phyloP scores from a whole-genome alignment of 257 asterid species.

The Solanum chmielewskii region DNA sequence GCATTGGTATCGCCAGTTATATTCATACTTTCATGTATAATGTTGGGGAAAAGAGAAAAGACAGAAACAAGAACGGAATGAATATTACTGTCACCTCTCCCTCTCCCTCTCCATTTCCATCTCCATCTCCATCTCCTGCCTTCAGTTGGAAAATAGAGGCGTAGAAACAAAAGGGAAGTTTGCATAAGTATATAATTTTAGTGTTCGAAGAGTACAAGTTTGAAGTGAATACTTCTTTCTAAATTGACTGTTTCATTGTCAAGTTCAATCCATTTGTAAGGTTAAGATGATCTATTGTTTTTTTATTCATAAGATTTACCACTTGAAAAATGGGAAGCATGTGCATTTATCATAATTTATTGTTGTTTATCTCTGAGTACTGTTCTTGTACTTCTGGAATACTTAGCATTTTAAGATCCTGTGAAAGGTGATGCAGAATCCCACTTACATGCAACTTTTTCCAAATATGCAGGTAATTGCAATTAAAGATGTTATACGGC shows the following conservation, averaged over 20 bases:
- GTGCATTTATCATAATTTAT: background rate
- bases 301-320: background rate
- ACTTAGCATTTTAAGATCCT: background rate
- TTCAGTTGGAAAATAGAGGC: background rate
- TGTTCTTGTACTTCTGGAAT: background rate
- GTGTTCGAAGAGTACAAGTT: background rate
- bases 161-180: background rate
- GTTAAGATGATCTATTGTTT: background rate
- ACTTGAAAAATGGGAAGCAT: background rate
- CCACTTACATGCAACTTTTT: background rate
- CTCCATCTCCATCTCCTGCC: background rate
- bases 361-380: background rate
- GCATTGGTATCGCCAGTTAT: background rate
- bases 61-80: background rate
- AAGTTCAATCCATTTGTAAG: background rate
- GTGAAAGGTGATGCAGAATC: background rate
- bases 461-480: slow-evolving; percentile 2
- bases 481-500: slow-evolving; percentile 14
- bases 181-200: background rate
- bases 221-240: background rate
- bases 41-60: background rate
- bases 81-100: background rate
- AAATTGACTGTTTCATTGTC: background rate
- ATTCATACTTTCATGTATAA: background rate
- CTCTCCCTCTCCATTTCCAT: background rate